A percentile compares a stretch with the other conserved stretches of the same genome.
phyloP scores from a whole-genome alignment of 352 stramenopile genomes.

The Phytophthora cactorum region DNA sequence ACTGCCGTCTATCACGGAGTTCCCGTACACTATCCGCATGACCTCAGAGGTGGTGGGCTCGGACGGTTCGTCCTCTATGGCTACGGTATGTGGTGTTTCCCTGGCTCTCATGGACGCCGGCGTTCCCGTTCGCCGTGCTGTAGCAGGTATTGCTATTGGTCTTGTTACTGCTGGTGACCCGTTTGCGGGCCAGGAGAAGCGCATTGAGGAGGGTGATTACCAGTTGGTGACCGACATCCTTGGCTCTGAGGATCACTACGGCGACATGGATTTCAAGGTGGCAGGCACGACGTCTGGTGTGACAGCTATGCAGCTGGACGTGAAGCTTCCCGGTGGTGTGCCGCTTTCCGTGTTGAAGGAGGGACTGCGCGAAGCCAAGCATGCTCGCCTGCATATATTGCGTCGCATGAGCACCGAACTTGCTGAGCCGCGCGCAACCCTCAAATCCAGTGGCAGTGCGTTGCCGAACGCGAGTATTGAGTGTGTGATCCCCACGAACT shows the following conservation, averaged over 20 bases:
- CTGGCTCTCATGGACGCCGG: constrained; percentile 97
- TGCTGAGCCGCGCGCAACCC: constrained; percentile 53
- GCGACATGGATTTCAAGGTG: constrained; percentile 99
- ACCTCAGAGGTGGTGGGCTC: constrained; percentile 96
- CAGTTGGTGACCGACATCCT: constrained; percentile 97
- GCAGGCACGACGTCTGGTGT: constrained; percentile 91
- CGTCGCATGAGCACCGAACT: constrained; percentile 84
- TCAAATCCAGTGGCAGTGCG: constrained; percentile 55
- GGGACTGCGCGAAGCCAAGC: constrained; percentile 85
- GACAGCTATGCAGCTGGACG: constrained; percentile 97
- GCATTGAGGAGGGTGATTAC: constrained; percentile 71
- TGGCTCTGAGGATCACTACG: constrained; percentile 97
- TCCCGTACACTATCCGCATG: constrained; percentile 97
- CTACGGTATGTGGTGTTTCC: constrained; percentile 96
- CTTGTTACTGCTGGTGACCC: constrained; percentile 77
- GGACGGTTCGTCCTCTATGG: constrained; percentile 96
- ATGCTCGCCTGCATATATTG: constrained; percentile 82
- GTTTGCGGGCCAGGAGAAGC: constrained; percentile 54
- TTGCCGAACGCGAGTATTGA: constrained; percentile 58
- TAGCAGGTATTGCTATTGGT: constrained; percentile 97
- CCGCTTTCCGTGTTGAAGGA: constrained; percentile 86
- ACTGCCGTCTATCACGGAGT: constrained; percentile 91
- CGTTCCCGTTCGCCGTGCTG: constrained; percentile 93
- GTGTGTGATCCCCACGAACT: constrained; percentile 59
- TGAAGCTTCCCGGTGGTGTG: constrained; percentile 93